Evolutionary conservation across 2,329 filamentous ascomycete species (phyloP), one percentile per base, ranked within the genome.

Genomic region (Aspergillus unguis): DNA sequence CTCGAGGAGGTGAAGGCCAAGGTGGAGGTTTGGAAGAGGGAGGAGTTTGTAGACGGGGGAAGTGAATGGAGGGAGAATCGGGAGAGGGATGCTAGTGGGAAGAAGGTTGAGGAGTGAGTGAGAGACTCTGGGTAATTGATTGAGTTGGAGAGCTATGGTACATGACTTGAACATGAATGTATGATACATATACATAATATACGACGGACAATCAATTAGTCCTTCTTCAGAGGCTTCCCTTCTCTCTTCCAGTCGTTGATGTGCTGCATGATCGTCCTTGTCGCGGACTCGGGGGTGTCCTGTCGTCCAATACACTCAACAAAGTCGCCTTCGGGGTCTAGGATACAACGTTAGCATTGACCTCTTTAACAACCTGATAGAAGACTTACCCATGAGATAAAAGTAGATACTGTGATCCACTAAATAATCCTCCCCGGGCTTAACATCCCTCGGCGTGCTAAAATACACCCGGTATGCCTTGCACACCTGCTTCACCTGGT

Each of bases 321-420:
- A 72, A 99, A 99, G 71, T 99, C 92, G 23, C 92, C 92, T 63
- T 97, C 92, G 0, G 94, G 94, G 71, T 97, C 94, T 85, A 63
- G 23, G 28, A 32, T 28, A 31, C 11, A 43, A 43, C 2, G 7
- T 45, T 8, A 49, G 35, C 36, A 26, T 27, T 4, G 17, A 37
- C 9, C 11, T 23, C 8, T 9, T 4, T 2, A 26, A 8, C 4
- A 33, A 29, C 3, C 3, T 9, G n/a, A 38, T 29, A 6, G 8
- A 41, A 25, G 54, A 75, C 80, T 72, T 70, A 85, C 82, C 83
- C 94, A 99, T 99, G 62, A 99, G 76, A 73, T 99, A 99, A 67
- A 99, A 99, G 79, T 99, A 99, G 63, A 99, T 99, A 72, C 91
- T 96, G 77, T 99, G 94, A 72, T 99, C 94, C 9, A 99, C 94